phyloP scores from a whole-genome alignment of 306 rosid genomes.

The Ochetophila trinervis region DNA sequence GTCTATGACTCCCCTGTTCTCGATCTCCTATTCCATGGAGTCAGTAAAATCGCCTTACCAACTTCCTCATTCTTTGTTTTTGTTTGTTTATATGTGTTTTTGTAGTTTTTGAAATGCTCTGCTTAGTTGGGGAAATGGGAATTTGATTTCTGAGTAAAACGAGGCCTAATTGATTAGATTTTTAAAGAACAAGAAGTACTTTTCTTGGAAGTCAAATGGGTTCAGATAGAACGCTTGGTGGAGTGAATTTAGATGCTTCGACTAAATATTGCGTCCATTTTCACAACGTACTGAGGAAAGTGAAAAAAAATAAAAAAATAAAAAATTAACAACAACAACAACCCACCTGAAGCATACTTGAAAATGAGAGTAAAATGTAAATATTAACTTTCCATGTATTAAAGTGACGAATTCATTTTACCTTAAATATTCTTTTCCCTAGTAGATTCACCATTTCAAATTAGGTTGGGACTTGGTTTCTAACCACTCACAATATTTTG shows the following conservation, averaged over 20 bases:
- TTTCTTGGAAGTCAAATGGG: neutral
- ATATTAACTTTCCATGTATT: too few species aligned
- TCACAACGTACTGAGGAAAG: too few species aligned
- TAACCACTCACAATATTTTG: too few species aligned
- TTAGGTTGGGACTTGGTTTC: too few species aligned
- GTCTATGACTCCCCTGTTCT: slow-evolving; percentile 79
- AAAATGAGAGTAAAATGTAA: too few species aligned
- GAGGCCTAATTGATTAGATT: neutral
- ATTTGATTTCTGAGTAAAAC: slow-evolving; percentile 9
- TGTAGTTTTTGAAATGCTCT: neutral
- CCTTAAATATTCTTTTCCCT: too few species aligned
- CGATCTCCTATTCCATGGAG: slow-evolving; percentile 98
- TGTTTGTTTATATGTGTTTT: neutral
- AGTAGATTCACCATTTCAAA: too few species aligned
- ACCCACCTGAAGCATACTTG: too few species aligned
- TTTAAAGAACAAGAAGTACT: neutral
- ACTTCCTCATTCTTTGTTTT: neutral
- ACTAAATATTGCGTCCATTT: neutral
- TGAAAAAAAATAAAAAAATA: too few species aligned
- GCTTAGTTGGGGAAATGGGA: slow-evolving; percentile 18
- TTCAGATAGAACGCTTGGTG: neutral
- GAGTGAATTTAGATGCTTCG: neutral
- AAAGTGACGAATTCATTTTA: too few species aligned
- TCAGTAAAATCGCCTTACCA: slow-evolving; percentile 21
- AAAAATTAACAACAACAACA: too few species aligned